A percentile compares a stretch with the other conserved stretches of the same genome.
Evolutionary conservation across 331 rosid genomes (phyloP).

Genomic region (Saraca asoca): DNA sequence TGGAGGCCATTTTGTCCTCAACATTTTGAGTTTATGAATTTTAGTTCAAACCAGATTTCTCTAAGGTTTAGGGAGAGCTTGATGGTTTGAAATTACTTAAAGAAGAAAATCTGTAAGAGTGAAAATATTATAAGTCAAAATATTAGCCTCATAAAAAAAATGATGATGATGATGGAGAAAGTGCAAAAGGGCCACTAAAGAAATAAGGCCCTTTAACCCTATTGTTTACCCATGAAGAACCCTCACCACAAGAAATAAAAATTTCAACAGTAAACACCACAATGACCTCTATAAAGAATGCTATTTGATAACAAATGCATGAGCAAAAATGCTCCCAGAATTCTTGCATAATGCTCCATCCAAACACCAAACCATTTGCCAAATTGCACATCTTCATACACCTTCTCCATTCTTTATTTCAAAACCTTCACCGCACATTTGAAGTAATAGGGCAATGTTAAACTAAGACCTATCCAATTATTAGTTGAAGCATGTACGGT

Average conservation of each 20-base stretch:
- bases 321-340: slow-evolving; percentile 4
- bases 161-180: neutral
- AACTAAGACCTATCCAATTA: slow-evolving; percentile 26
- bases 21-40: too few relatives aligned
- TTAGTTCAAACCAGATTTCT: too few relatives aligned
- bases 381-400: slow-evolving; percentile 7
- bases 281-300: neutral
- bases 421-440: slow-evolving; percentile 49
- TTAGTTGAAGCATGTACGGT: slow-evolving; percentile 15
- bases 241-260: neutral
- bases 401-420: neutral
- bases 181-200: neutral
- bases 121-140: slow-evolving; percentile 8
- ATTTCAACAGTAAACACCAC: neutral
- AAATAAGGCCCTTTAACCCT: neutral
- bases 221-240: neutral
- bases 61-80: too few relatives aligned
- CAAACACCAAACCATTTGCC: neutral
- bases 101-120: slow-evolving; percentile 15
- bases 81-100: neutral
- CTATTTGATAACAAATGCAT: neutral
- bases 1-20: too few relatives aligned
- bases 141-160: neutral
- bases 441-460: slow-evolving; percentile 55
- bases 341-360: neutral